Base-by-base conservation (phyloP, 495 filamentous ascomycete genomes). In the Aspergillus coremiiformis region DNA sequence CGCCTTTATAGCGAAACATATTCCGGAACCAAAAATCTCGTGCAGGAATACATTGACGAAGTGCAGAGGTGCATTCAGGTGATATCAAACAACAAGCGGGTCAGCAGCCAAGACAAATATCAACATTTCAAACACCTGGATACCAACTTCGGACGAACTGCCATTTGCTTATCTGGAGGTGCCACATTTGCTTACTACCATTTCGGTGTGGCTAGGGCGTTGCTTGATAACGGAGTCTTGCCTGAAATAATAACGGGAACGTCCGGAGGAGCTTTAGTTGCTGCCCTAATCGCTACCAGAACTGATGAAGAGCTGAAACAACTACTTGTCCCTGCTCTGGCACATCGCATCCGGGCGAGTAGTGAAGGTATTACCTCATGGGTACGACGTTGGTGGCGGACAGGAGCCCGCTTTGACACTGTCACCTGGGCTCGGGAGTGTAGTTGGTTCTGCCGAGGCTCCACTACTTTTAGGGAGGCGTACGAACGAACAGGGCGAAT, bases 141-240 rank as follows among this genome's bases (percentile, higher is more conserved):
- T 58, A 88, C 87, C 35, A 97, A 97, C 64, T 96, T 84, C 59
- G 93, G 93, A 17, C 85, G 90, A 17, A 95, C 92, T 11, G 93
- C 93, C 0, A 74, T 98, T 10, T 97, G 92, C 66, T 73, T 97
- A 4, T 94, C 88, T 8, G 93, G 93, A 0, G 93, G 93, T n/a
- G 93, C 92, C 6, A 86, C 86, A 3, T 96, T 97, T 71, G 90
- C 93, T 20, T 98, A 95, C 61, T 96, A 96, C 61, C 93, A 98
- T 61, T 93, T 97, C 49, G 93, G 93, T 1, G 87, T 97, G 5
- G 82, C 91, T 33, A 92, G 89, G 63, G 92, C 92, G 20, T 78
- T 97, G 20, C 78, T 97, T 0, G 93, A 96, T 62, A 89, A 90
- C 44, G 78, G 84, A 49, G 76, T 94, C 1, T 68, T 97, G 6